Percentiles rank a stretch among this genome's conserved stretches.
phyloP scores from a whole-genome alignment of 768 basidiomycete genomes.

The Coprinellus aureogranulatus region DNA sequence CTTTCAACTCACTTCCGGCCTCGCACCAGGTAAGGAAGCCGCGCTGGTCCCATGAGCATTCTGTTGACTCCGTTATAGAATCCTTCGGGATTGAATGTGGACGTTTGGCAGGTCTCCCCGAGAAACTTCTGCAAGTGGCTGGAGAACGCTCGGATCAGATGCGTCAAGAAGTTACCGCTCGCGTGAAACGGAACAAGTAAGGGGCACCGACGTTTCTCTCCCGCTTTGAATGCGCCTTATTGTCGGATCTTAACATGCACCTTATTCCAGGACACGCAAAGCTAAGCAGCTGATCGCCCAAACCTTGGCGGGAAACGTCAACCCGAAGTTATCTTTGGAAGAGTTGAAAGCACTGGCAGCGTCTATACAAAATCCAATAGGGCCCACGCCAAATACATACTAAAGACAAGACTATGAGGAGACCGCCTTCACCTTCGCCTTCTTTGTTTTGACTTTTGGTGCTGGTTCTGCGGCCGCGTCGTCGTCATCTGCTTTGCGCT shows the following conservation, averaged over 20 bases:
- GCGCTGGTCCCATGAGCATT: background rate
- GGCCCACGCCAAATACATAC: slow-evolving; percentile 6
- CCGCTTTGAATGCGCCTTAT: no score
- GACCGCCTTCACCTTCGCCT: slow-evolving; percentile 17
- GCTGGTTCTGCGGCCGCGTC: slow-evolving; percentile 13
- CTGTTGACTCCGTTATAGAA: slow-evolving; percentile 31
- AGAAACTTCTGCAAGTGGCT: slow-evolving; percentile 63
- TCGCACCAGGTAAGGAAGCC: slow-evolving; percentile 51
- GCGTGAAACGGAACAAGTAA: slow-evolving; percentile 51
- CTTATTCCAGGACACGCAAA: slow-evolving; percentile 4
- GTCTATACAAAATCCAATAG: slow-evolving; percentile 17
- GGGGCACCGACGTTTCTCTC: slow-evolving; percentile 9
- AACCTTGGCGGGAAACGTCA: slow-evolving; percentile 9
- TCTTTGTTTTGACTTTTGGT: slow-evolving; percentile 19
- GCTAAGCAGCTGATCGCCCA: background rate
- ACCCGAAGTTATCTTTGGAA: slow-evolving; percentile 20
- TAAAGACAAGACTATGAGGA: slow-evolving; percentile 19
- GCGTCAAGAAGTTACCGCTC: slow-evolving; percentile 49
- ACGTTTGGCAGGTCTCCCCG: slow-evolving; percentile 80
- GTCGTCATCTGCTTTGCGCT: slow-evolving; percentile 13
- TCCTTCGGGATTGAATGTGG: slow-evolving; percentile 95
- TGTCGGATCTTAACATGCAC: background rate
- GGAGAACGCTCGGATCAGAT: slow-evolving; percentile 52
- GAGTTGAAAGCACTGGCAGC: slow-evolving; percentile 26
- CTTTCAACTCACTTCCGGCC: slow-evolving; percentile 69